Evolutionary conservation across 495 filamentous ascomycete species (phyloP).

Genomic region (Apiosordaria backusii): DNA sequence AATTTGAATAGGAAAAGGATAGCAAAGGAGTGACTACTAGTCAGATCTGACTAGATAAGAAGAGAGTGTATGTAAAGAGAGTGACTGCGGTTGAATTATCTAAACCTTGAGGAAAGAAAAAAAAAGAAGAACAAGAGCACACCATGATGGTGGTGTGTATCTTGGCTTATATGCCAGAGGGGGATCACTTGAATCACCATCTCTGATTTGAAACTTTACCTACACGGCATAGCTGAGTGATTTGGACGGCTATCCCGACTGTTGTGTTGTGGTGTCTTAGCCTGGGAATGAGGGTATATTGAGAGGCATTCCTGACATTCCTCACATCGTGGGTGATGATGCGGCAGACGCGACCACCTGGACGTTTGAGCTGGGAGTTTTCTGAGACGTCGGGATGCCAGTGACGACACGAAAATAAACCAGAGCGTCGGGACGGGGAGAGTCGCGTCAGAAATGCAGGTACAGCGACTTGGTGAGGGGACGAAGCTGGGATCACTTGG

Average conservation of each 20-base stretch:
- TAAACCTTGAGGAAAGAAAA: conserved; percentile 6
- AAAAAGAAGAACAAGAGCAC: background rate
- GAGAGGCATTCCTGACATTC: conserved; percentile 12
- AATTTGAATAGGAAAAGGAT: background rate
- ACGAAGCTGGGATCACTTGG: too few relatives aligned
- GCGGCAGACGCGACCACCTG: background rate
- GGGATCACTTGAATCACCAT: background rate
- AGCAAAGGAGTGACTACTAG: background rate
- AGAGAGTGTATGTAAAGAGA: background rate
- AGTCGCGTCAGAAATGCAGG: conserved; percentile 7
- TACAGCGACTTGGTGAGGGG: too few relatives aligned
- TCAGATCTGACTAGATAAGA: background rate
- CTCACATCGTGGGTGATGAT: background rate
- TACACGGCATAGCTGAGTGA: background rate
- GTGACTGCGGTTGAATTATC: background rate
- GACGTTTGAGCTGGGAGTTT: background rate
- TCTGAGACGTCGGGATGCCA: background rate
- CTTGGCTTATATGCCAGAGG: background rate
- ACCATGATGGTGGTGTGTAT: background rate
- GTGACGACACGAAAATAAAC: background rate
- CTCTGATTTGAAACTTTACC: background rate
- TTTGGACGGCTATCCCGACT: background rate
- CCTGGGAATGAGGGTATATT: conserved; percentile 15
- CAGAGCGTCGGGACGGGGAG: background rate
- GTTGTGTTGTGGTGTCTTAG: background rate